These are phyloP conservation scores for Podaxis sp. DNA, from an alignment of 768 basidiomycete genomes.

Conservation along the genomic window DNA sequence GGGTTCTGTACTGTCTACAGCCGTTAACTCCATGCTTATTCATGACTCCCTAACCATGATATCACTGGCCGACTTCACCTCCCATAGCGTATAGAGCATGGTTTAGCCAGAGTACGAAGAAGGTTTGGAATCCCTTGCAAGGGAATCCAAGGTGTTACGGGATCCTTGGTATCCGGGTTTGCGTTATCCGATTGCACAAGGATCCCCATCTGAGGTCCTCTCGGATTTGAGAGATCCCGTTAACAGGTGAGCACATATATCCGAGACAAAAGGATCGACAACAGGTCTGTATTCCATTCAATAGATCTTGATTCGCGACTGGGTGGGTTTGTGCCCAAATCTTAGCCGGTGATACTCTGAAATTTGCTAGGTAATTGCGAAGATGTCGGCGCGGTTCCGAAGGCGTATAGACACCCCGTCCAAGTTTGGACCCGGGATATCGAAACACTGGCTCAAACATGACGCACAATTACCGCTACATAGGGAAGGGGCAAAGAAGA, in stretches of 20 bases:
- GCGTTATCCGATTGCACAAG: constrained; percentile 1
- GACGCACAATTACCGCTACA: background rate
- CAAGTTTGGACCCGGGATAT: background rate
- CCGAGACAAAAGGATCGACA: background rate
- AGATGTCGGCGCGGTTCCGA: constrained; percentile 10
- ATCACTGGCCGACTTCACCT: background rate
- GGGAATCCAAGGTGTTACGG: background rate
- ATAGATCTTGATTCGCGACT: constrained; percentile 4
- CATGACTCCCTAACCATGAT: background rate
- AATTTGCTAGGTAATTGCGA: background rate
- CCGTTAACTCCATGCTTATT: constrained; percentile 4
- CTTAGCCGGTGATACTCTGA: background rate
- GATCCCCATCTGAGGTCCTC: background rate
- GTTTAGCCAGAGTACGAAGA: background rate
- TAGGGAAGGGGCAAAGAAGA: constrained; percentile 9
- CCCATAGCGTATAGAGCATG: background rate
- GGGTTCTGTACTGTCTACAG: background rate
- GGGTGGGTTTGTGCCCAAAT: background rate
- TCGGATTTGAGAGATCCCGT: background rate
- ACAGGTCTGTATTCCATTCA: background rate
- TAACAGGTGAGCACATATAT: background rate
- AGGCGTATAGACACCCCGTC: background rate
- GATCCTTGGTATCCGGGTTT: background rate
- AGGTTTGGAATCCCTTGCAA: background rate
- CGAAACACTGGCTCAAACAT: constrained; percentile 6